Base-by-base conservation (phyloP, 345 rosid genomes). In the sweet orange (Citrus sinensis) region DNA sequence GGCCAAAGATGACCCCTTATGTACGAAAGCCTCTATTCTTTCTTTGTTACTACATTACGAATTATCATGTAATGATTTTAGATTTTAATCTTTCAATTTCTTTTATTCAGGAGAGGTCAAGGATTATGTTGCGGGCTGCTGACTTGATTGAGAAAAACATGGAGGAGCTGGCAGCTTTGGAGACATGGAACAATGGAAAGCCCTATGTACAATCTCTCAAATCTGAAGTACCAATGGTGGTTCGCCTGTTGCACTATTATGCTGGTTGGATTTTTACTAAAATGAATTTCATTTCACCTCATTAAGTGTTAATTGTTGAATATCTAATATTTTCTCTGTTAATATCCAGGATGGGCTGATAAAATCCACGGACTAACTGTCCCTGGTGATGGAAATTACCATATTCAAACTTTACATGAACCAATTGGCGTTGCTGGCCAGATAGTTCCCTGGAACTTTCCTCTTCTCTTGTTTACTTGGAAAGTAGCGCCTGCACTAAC, bases 161-260 rank as follows among this genome's bases (percentile, higher is more conserved):
- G 30, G 93, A 94, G 32, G 97, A 96, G 80, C 84, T 96, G 13
- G 99, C 98, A 1, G 83, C 97, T 63, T 84, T 96, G 5, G 99
- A 96, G 89, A 83, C 97, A 58, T 96, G 99, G 99, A 88, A 96
- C 81, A 91, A 90, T 82, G 99, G 99, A 78, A 96, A 96, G 84
- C 91, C 94, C 67, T 87, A 83, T 77, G 91, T 89, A 80, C 99
- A 96, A 76, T 40, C 99, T 54, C 82, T 80, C 30, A 85, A 79
- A 32, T 2, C 77, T 0, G 99, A 96, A 84, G 55, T 94, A 54
- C 98, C 99, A 10, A 74, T 89, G 93, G 37, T 91, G 14, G 83
- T 85, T 7, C 94, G 99, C 64, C 80, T 96, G 65, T 87, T 96
- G 80, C 96, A 90, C 62, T 96, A 94, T 86, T 94, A 92, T 85